Evolutionary conservation across 352 stramenopile genomes (phyloP), one percentile per base, ranked within the genome.

Genomic region (Phytopythium delawarense): DNA sequence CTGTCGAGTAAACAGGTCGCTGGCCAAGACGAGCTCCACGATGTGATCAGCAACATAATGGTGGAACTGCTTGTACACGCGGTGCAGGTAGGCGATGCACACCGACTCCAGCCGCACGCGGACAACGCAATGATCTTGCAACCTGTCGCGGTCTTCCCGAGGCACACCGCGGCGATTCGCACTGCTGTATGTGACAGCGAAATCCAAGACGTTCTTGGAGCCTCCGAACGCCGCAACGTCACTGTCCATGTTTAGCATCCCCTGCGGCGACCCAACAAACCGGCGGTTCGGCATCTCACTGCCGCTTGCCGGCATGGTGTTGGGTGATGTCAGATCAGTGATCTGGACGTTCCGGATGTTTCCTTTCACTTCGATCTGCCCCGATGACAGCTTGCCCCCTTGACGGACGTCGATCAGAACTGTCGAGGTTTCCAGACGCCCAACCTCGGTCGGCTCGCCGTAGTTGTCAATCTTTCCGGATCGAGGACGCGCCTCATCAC

Each of bases 51-150:
- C 50, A 21, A 92, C 30, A 57, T 87, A 94, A 59, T 94, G 83
- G 18, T 90, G 71, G 45, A 92, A 89, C 62, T 96, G 87, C 57
- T 96, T 96, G 72, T 89, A 91, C 37, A 96, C 79, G 35, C 87
- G 84, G 65, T 94, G 87, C 30, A 96, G 68, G 50, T 96, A 94
- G 45, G 84, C 71, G n/a, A 91, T 65, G 57, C 83, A 89, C 11
- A 94, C 79, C 2, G 87, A 91, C 57, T 96, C 87, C 25, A 96
- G 67, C 5, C 84, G 84, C 49, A 88, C 70, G 49, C 67, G 78
- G 53, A 84, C 67, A 25, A 74, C 34, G 50, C 72, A 63, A 16
- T 59, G 61, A 15, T 54, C 50, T 46, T 70, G 53, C 21, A 49
- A 15, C 20, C n/a, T 46, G n/a, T 16, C 34, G 15, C 35, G 34